Evolutionary conservation across 75 land plant genomes (phyloP), one percentile per base, ranked within the genome.

Genomic region (Selaginella tamariscina): DNA sequence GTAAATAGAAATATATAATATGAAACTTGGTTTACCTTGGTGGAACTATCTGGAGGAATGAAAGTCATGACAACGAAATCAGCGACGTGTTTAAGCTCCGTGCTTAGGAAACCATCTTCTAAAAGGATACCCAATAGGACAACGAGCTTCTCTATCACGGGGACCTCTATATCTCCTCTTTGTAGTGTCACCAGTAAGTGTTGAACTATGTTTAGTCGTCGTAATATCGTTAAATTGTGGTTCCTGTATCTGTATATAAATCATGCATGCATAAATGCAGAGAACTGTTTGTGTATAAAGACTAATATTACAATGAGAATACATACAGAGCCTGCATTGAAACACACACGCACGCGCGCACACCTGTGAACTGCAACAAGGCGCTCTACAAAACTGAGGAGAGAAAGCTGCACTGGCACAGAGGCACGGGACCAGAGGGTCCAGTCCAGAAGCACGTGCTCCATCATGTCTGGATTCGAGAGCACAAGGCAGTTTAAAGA

Each of bases 51-150:
- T 21, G 97, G 89, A 23, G 99, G 99, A 30, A 91, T 96, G 82
- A 91, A 95, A 59, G 97, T 95, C 99, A 95, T 95, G 29, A 91
- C 85, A 0, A 95, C 87, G 76, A 95, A 95, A 62, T 85, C 89
- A 13, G 95, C 97, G 44, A 95, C 97, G 72, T 68, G 71, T 71
- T 91, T 91, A 57, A 95, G 79, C 72, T 95, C 99, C 65, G 84
- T 79, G n/a, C 74, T 63, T 39, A 95, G 56, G 78, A 88, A 95
- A 0, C 99, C 99, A 83, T 95, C 97, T 70, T 91, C 89, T 68
- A 95, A 68, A 60, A 88, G 81, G 39, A 95, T 87, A 27, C 93
- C 97, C 68, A 95, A 77, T 55, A 95, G 67, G 5, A 86, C 82
- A 22, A 91, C 97, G 74, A 95, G 78, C 44, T 88, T 86, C 29